Evolutionary conservation across 306 rosid genomes (phyloP), one percentile per base, ranked within the genome.

Genomic region (Pachyrhizus erosus): DNA sequence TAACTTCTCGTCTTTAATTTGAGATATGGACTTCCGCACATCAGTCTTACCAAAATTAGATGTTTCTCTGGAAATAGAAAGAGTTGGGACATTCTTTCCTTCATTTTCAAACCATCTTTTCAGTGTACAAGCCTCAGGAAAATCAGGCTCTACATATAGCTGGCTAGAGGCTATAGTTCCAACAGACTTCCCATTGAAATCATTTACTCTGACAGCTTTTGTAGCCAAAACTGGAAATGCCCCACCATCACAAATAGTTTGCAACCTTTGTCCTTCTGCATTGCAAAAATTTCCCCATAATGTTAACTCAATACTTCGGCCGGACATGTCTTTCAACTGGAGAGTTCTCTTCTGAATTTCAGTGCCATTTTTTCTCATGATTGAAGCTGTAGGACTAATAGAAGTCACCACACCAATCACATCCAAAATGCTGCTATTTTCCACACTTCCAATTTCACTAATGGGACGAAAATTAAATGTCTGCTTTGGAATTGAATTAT

Each of bases 1-100:
- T 52, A 96, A 76, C 85, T 84, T 92, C 91, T 96, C 98, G 77
- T 93, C 99, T 85, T 92, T 96, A 68, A 96, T 96, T 78, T 92
- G 97, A 65, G 92, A 87, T 58, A 96, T 18, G 33, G 91, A 89
- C 91, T 96, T 92, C 51, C 93, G 83, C 69, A 65, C 73, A 55
- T 92, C 94, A 18, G 80, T 58, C 86, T 87, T 89, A 21, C 90
- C 91, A 33, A 80, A 33, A 81, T 66, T 80, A 9, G 79, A 81
- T 7, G 70, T 46, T 80, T 92, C 98, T 83, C 86, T 89, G 73
- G 99, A 96, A 77, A 96, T 82, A 73, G 94, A 92, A 77, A 88
- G 77, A 55, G 90, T 78, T 64, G 86, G 87, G 62, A 81, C 77
- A 69, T 77, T 92, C 83, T 77, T 93, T 77, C 99, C 99, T 88